phyloP scores from a whole-genome alignment of 805 yeast genomes.

The Lipomyces yamadae region DNA sequence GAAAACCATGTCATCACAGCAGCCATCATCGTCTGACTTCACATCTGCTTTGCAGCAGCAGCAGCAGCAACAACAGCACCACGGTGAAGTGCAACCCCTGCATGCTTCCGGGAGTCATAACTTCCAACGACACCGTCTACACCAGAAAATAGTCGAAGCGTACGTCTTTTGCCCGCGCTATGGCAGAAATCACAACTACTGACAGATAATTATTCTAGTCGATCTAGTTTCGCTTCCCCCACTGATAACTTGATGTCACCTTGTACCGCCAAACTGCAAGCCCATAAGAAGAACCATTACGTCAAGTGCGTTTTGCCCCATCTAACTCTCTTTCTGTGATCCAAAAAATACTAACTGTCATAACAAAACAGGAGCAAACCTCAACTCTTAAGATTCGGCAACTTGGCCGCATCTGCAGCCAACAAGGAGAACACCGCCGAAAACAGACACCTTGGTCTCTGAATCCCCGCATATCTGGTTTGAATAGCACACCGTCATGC shows the following conservation, averaged over 20 bases:
- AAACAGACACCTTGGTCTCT: constrained; percentile 15
- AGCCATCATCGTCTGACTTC: background rate
- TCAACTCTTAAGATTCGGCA: constrained; percentile 29
- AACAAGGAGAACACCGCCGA: constrained; percentile 24
- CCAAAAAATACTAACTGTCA: background rate
- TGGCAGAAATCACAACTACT: too few species aligned
- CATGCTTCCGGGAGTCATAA: constrained; percentile 14
- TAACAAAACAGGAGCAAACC: constrained; percentile 33
- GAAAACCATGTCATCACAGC: background rate
- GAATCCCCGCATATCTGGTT: background rate
- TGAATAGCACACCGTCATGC: background rate
- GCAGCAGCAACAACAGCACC: background rate
- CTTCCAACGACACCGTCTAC: constrained; percentile 30
- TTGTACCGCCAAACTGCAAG: constrained; percentile 59
- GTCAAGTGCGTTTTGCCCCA: constrained; percentile 44
- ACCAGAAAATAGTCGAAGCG: constrained; percentile 34
- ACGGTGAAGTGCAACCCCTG: constrained; percentile 15
- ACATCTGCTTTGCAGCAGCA: background rate
- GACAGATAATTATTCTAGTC: constrained; percentile 17
- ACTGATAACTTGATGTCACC: constrained; percentile 65
- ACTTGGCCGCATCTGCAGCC: constrained; percentile 10
- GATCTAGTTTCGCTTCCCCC: constrained; percentile 53
- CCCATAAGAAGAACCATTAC: constrained; percentile 53
- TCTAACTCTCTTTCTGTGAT: background rate
- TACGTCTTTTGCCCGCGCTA: constrained; percentile 9